Evolutionary conservation across 2,329 filamentous ascomycete genomes (phyloP), one percentile per base, ranked within the genome.

Genomic region (Pseudocercospora crystallina): DNA sequence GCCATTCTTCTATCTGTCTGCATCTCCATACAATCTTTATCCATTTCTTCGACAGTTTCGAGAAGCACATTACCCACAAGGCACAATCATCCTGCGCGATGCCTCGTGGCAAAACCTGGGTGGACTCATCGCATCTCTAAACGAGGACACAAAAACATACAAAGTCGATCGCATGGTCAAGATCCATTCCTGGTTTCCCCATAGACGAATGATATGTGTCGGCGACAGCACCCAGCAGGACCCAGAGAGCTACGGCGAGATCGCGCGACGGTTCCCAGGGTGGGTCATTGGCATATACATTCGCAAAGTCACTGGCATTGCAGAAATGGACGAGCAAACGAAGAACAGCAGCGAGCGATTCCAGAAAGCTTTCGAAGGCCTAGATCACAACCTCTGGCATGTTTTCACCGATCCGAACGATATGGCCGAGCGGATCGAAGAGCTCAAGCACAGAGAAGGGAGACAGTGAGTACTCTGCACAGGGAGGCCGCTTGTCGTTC

Each of bases 11-110:
- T 97, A 97, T 70, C 80, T 97, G 40, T 95, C 89, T 0, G 91
- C 92, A 0, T 95, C 90, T 0, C 92, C 92, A 0, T 96, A 96
- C 75, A 96, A 95, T 62, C 80, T 97, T 8, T 96, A 96, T 65
- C 87, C 89, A 0, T 94, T 96, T 71, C 79, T 97, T 17, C 84
- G 80, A 49, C 69, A 78, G 1, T 97, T 97, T 71, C 78, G 90
- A 32, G 73, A 84, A 47, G 67, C 77, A 1, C 73, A 87, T 69
- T 97, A 85, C 65, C 88, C 87, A 0, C 80, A 79, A 2, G 92
- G 92, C 9, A 89, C 89, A 17, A 79, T 96, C 56, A 82, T 96
- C 32, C 80, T 97, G 5, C 85, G 92, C 34, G 90, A 96, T 63
- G 84, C 86, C 8, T 89, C 84, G 48, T 95, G 89, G 88, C 86